Percentiles rank a stretch among this genome's conserved stretches.
phyloP scores from a whole-genome alignment of 1,284 basidiomycete genomes.

The Ceratobasidium theobromae region DNA sequence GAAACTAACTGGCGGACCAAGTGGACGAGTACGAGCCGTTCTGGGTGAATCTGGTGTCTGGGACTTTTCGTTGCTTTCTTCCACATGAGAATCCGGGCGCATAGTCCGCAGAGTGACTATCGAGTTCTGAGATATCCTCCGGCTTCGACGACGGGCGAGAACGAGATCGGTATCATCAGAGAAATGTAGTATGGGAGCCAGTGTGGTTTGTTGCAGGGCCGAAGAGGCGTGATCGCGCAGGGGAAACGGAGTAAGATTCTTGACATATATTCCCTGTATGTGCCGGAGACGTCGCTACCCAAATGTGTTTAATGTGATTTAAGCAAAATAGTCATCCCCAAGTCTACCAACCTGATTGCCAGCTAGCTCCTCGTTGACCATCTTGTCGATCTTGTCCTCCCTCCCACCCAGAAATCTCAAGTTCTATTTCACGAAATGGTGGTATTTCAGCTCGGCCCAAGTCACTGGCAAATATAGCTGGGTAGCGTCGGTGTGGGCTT shows the following conservation, averaged over 20 bases:
- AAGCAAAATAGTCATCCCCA: no score
- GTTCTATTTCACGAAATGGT: background rate
- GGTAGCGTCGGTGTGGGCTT: conserved; percentile 12
- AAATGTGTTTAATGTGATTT: no score
- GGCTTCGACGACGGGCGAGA: conserved; percentile 56
- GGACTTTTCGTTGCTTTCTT: conserved; percentile 27
- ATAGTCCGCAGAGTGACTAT: conserved; percentile 52
- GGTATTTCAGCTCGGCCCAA: background rate
- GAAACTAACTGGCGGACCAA: conserved; percentile 30
- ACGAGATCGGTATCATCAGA: conserved; percentile 68
- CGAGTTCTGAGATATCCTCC: conserved; percentile 64
- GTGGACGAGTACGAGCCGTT: conserved; percentile 17
- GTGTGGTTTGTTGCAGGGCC: conserved; percentile 59
- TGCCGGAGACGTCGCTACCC: conserved; percentile 76
- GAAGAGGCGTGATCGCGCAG: conserved; percentile 72
- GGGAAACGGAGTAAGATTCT: conserved; percentile 79
- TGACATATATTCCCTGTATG: conserved; percentile 69
- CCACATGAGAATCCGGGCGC: conserved; percentile 40
- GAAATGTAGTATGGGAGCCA: conserved; percentile 34
- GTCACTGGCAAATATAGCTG: background rate
- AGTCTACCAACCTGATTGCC: conserved; percentile 1
- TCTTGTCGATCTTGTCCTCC: conserved; percentile 2
- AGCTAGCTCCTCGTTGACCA: conserved; percentile 26
- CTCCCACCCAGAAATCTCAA: conserved; percentile 19
- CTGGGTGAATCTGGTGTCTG: conserved; percentile 4